phyloP scores from a whole-genome alignment of 345 rosid genomes.

The Abelmoschus esculentus region DNA sequence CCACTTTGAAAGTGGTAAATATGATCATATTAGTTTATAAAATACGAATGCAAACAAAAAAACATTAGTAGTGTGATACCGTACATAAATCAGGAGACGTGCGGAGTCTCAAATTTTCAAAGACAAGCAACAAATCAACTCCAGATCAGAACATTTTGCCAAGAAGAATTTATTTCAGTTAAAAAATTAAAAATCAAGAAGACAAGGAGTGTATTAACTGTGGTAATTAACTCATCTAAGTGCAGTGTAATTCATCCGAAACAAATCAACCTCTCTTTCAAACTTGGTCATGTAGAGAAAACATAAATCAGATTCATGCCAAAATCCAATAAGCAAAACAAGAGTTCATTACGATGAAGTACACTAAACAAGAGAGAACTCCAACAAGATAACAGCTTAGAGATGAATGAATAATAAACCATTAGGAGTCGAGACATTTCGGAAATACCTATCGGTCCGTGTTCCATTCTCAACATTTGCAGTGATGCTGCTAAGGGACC shows the following conservation, averaged over 20 bases:
- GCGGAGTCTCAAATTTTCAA: background rate
- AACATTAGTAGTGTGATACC: background rate
- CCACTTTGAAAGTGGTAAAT: background rate
- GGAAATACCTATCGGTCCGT: conserved; percentile 49
- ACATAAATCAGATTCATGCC: background rate
- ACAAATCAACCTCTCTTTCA: background rate
- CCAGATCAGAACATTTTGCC: background rate
- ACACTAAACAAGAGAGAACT: no score
- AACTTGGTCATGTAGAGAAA: background rate
- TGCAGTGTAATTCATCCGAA: background rate
- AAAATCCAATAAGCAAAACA: background rate
- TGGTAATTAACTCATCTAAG: background rate
- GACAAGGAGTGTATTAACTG: background rate
- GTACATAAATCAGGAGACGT: background rate
- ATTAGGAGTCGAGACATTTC: background rate
- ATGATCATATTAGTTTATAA: background rate
- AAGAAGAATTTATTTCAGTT: background rate
- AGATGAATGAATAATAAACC: background rate
- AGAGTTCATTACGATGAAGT: background rate
- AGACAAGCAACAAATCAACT: background rate
- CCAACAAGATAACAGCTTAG: background rate
- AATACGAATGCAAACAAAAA: background rate
- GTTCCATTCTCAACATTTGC: conserved; percentile 34
- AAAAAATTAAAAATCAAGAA: background rate
- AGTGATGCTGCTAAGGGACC: conserved; percentile 20